Evolutionary conservation across 768 basidiomycete genomes (phyloP).

Genomic region (Amanita polypyramis): DNA sequence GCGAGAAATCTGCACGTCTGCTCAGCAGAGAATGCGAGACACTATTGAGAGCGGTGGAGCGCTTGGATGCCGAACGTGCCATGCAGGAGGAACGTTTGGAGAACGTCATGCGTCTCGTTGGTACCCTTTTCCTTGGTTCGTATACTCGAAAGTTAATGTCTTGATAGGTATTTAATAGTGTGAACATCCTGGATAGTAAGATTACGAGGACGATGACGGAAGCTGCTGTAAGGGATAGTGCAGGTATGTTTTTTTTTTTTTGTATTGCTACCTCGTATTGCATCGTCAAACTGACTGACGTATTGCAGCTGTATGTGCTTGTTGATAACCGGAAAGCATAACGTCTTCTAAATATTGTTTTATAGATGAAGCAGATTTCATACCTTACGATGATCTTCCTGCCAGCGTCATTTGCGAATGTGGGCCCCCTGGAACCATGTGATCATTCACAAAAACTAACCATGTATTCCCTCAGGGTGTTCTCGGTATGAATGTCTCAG

Average conservation of each 20-base stretch:
- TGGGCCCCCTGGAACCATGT: slow-evolving; percentile 14
- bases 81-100: slow-evolving; percentile 35
- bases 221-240: slow-evolving; percentile 24
- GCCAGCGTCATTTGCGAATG: slow-evolving; percentile 43
- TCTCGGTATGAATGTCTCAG: slow-evolving; percentile 50
- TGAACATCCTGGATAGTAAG: slow-evolving; percentile 38
- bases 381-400: slow-evolving; percentile 40
- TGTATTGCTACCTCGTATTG: not conserved
- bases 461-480: slow-evolving; percentile 25
- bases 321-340: not conserved
- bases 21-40: slow-evolving; percentile 36
- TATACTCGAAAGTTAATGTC: not conserved
- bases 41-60: slow-evolving; percentile 37
- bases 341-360: not conserved
- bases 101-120: slow-evolving; percentile 41
- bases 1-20: slow-evolving; percentile 19
- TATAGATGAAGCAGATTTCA: slow-evolving; percentile 28
- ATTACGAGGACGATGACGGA: slow-evolving; percentile 32
- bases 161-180: slow-evolving; percentile 31
- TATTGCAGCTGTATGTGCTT: slow-evolving; percentile 10
- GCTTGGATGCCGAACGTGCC: slow-evolving; percentile 29
- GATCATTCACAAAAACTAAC: not conserved
- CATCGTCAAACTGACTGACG: not conserved
- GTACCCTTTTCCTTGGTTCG: not conserved
- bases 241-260: slow-evolving; percentile 12